phyloP scores from a whole-genome alignment of 106 monocot genomes.

The Apostasia ramifera region DNA sequence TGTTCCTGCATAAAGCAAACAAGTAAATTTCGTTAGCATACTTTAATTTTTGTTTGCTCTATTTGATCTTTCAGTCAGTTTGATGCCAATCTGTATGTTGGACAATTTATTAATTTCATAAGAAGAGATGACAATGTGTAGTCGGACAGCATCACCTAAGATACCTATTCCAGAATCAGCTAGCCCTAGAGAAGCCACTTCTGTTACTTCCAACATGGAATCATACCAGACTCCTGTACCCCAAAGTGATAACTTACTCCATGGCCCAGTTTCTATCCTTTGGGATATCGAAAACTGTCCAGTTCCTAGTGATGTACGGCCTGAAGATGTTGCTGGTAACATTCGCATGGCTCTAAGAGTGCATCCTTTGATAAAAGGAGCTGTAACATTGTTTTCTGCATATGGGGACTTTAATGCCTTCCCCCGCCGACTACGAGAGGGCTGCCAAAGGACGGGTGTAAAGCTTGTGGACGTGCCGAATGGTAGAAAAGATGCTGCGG shows the following conservation, averaged over 20 bases:
- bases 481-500: slow-evolving; percentile 91
- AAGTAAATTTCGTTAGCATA: no score
- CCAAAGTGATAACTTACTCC: slow-evolving; percentile 3
- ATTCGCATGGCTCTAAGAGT: slow-evolving; percentile 64
- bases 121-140: slow-evolving; percentile 29
- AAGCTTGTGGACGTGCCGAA: slow-evolving; percentile 96
- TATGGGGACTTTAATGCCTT: slow-evolving; percentile 93
- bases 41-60: not conserved
- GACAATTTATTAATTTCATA: slow-evolving; percentile 17
- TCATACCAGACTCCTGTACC: slow-evolving; percentile 9
- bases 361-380: slow-evolving; percentile 64
- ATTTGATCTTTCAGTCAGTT: not conserved
- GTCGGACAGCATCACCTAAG: slow-evolving; percentile 22
- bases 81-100: not conserved
- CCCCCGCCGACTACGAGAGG: slow-evolving; percentile 73
- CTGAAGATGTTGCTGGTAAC: slow-evolving; percentile 88
- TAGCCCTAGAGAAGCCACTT: slow-evolving; percentile 11
- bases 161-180: slow-evolving; percentile 13
- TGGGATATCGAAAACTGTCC: slow-evolving; percentile 99
- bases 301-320: slow-evolving; percentile 73
- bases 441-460: slow-evolving; percentile 89
- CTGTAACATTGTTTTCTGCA: slow-evolving; percentile 69
- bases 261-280: slow-evolving; percentile 69
- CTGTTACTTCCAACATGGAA: slow-evolving; percentile 13
- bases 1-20: no score